Base-by-base conservation (phyloP, 768 basidiomycete species). In the Collybia sp. region DNA sequence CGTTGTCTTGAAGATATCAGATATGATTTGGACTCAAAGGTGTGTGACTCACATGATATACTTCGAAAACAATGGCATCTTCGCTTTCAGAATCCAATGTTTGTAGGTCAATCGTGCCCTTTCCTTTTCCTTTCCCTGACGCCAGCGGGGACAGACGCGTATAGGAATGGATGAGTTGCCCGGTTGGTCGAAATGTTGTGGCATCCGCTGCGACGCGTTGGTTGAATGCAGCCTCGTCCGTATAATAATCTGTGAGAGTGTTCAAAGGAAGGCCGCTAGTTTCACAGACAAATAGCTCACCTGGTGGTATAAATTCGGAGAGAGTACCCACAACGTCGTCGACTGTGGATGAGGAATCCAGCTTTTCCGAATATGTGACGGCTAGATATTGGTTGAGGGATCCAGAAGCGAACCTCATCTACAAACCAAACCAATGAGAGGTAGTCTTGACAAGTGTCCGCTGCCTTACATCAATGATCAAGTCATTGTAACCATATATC, bases 401-500 rank as follows among this genome's bases (percentile, higher is more conserved):
- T 2, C 93, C 93, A 1, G 94, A 96, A 1, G 95, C 77, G 64
- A 96, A 85, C 47, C 80, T 77, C 42, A 94, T 68, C 93, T 96
- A 58, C 2, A 37, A 12, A n/a, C n/a, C n/a, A 20, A 12, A 49
- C 20, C 15, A 17, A 32, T 42, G 43, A 40, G 20, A 5, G 25
- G 18, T 13, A 31, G 17, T 33, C 16, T 15, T 2, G 34, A 19
- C 12, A 40, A 17, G 31, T 17, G 16, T 31, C 11, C 36, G 20
- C 9, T 18, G 40, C 66, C 83, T 51, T 59, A 96, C 93, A 60
- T 95, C 82, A 55, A 98, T 85, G 19, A 76, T 62, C 30, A 99
- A 74, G 57, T 85, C 85, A 50, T 82, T 77, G 67, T 96, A 98
- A 2, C 95, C 95, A 61, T 95, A 97, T 46, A 98, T 85, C 68